Conservation (phyloP, 2,329 filamentous ascomycete species). For the Xylaria sp. region DNA sequence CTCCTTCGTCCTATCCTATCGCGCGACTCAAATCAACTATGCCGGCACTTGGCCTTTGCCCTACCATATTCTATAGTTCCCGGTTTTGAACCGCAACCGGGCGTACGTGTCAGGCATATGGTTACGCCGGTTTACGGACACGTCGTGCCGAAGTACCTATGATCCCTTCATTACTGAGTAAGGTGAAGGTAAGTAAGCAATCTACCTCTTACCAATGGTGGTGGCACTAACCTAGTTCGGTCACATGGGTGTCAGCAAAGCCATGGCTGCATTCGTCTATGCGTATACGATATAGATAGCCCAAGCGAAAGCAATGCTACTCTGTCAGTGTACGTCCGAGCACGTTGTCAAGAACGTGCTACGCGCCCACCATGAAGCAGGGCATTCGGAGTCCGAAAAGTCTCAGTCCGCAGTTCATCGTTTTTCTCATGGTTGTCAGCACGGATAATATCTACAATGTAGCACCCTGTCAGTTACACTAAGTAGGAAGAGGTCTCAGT, state of each 20-base stretch:
- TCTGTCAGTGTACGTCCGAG: conserved; percentile 8
- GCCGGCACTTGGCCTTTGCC: background rate
- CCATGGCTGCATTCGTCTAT: background rate
- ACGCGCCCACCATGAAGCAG: conserved; percentile 1
- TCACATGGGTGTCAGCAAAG: conserved; percentile 4
- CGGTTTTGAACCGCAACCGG: conserved; percentile 15
- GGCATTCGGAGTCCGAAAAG: conserved; percentile 32
- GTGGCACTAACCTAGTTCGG: background rate
- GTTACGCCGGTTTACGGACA: background rate
- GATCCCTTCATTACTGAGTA: conserved; percentile 11
- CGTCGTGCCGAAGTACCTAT: background rate
- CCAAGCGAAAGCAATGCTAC: conserved; percentile 4
- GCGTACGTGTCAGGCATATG: conserved; percentile 13
- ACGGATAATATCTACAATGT: background rate
- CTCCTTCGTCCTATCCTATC: background rate
- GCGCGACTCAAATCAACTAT: background rate
- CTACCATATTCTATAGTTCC: conserved; percentile 11
- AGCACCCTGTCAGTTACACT: conserved; percentile 9
- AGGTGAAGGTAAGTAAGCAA: background rate
- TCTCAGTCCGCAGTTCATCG: background rate
- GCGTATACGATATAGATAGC: background rate
- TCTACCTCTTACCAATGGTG: background rate
- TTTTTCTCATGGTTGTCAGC: conserved; percentile 23
- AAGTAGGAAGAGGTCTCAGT: conserved; percentile 9
- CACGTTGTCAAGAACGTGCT: background rate